Evolutionary conservation across 345 rosid genomes (phyloP).

Genomic region (Boechera stricta): DNA sequence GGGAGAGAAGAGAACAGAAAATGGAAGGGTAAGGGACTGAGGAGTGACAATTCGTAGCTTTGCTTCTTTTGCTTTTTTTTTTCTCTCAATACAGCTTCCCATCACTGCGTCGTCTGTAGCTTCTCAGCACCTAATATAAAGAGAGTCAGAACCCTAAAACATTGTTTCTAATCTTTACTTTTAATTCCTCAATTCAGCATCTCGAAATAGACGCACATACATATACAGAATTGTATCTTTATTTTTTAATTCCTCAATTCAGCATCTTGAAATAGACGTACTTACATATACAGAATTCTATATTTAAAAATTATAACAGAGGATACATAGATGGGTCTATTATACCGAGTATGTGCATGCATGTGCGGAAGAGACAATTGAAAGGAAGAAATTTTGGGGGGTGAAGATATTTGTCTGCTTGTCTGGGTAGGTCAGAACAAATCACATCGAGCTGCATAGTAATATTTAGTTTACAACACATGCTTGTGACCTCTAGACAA

Average conservation of each 20-base stretch:
- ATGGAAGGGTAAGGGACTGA: conserved; percentile 23
- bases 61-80: conserved; percentile 1
- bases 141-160: conserved; percentile 29
- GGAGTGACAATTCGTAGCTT: conserved; percentile 44
- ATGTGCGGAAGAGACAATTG: conserved; percentile 31
- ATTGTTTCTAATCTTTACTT: background rate
- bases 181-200: conserved; percentile 3
- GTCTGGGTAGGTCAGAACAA: conserved; percentile 42
- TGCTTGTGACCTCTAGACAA: conserved; percentile 36
- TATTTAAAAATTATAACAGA: too few relatives aligned
- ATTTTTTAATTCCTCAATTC: background rate
- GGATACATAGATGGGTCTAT: conserved; percentile 3
- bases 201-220: background rate
- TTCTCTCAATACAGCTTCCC: conserved; percentile 37
- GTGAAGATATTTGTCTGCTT: conserved; percentile 39
- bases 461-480: conserved; percentile 6
- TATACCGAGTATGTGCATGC: conserved; percentile 30
- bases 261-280: conserved; percentile 15
- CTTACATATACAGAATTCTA: background rate
- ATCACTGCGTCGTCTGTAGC: conserved; percentile 41
- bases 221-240: background rate
- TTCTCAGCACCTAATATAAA: conserved; percentile 33
- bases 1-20: conserved; percentile 33
- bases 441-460: conserved; percentile 46
- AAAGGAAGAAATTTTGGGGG: conserved; percentile 21